phyloP scores from a whole-genome alignment of 1,139 yeast species.

The Nakaseomyces nivariensis region DNA sequence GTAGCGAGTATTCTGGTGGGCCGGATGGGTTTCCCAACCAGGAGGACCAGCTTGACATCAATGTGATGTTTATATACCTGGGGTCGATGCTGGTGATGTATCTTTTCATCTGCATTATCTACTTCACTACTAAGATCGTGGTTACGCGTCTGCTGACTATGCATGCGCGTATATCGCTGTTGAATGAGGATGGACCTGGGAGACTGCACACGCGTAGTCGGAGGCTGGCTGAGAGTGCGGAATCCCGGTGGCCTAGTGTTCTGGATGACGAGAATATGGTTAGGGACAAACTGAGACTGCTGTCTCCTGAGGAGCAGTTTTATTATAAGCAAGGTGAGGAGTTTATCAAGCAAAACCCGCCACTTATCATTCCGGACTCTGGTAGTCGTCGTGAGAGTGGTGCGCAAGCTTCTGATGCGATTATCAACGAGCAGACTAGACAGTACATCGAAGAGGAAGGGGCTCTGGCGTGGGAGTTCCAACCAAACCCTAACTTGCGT shows the following conservation, averaged over 20 bases:
- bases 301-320: conserved; percentile 69
- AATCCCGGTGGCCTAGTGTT: conserved; percentile 40
- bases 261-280: conserved; percentile 58
- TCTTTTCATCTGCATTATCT: conserved; percentile 15
- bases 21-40: conserved; percentile 3
- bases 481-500: conserved; percentile 54
- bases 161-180: conserved; percentile 12
- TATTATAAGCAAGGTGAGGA: conserved; percentile 52
- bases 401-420: conserved; percentile 33
- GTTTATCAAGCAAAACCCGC: conserved; percentile 44
- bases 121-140: conserved; percentile 15
- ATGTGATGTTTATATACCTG: conserved; percentile 2
- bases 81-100: conserved; percentile 20
- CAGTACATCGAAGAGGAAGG: conserved; percentile 77
- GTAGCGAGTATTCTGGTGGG: not conserved
- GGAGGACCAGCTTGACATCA: conserved; percentile 2
- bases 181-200: conserved; percentile 7
- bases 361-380: conserved; percentile 40
- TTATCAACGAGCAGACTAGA: conserved; percentile 42
- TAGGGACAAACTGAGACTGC: conserved; percentile 53
- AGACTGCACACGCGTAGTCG: conserved; percentile 1
- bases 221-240: conserved; percentile 8
- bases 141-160: conserved; percentile 14
- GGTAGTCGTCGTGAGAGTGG: conserved; percentile 13
- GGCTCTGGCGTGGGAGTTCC: conserved; percentile 85